Evolutionary conservation across 805 yeast genomes (phyloP), one percentile per base, ranked within the genome.

Genomic region (Metschnikowia matae): DNA sequence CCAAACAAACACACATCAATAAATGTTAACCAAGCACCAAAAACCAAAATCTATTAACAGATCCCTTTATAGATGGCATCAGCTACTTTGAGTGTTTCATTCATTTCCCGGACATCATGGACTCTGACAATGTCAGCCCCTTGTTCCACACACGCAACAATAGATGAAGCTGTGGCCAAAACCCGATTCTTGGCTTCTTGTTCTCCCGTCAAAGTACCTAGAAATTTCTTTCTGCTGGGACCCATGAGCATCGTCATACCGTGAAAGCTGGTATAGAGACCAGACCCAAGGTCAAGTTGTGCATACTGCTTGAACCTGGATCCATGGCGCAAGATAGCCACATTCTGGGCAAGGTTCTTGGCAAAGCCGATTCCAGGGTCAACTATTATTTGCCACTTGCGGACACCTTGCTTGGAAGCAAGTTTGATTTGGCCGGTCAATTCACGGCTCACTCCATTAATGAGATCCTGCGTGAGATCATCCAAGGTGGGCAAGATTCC

Each of bases 311-410:
- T 84, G 60, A 74, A 59, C 73, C 65, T 31, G 53, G 58, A 44
- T 67, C 79, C 52, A 75, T 80, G 74, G 53, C 81, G 77, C 29
- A 94, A 75, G 1, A 89, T 59, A 20, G 76, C 75, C 32, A 91
- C 56, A 64, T 91, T 92, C 61, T 91, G 96, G 6, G 63, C 56
- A n/a, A 77, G 59, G 48, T 76, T 78, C 65, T 94, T 94, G n/a
- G 98, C 97, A 68, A 94, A 94, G 1, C 99, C 99, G 39, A 94
- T 69, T 2, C 99, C 99, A 0, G 99, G 99, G 64, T 94, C 99
- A 3, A 90, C 61, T 15, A 94, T 82, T 3, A 94, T 71, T 67
- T 94, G 98, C 96, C 97, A 94, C 66, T 92, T 82, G 51, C 77
- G 74, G 1, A 92, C 81, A 4, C 96, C 96, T 0, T 65, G 69